Conservation (phyloP, 177 flowering plant species). For the Vitis hybrid region DNA sequence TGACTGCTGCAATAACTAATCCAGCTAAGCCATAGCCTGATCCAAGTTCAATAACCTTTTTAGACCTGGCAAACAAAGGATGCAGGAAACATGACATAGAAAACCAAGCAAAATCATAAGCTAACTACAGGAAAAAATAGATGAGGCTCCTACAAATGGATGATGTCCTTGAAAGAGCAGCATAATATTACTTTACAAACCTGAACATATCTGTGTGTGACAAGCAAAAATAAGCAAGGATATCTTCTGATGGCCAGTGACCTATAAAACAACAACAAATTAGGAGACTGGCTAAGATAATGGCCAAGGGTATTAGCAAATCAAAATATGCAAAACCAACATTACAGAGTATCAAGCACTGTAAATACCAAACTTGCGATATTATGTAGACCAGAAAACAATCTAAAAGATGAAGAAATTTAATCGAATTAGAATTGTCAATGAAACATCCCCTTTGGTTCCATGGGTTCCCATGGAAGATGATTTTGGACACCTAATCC, state of each 20-base stretch:
- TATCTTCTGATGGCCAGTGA: slow-evolving; percentile 96
- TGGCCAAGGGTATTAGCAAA: background rate
- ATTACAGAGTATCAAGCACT: background rate
- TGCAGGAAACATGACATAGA: slow-evolving; percentile 1
- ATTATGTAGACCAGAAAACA: no score
- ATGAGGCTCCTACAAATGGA: background rate
- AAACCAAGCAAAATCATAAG: slow-evolving; percentile 4
- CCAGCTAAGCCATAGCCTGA: slow-evolving; percentile 98
- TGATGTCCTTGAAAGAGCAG: background rate
- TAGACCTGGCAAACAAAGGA: slow-evolving; percentile 39
- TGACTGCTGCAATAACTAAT: slow-evolving; percentile 70
- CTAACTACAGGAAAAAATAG: background rate
- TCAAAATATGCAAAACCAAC: background rate
- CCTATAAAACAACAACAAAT: slow-evolving; percentile 33
- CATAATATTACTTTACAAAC: slow-evolving; percentile 29
- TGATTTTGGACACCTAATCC: no score
- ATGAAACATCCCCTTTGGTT: no score
- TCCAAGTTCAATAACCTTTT: slow-evolving; percentile 89
- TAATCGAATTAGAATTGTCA: no score
- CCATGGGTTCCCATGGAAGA: no score
- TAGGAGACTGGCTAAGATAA: background rate
- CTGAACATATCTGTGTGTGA: slow-evolving; percentile 72
- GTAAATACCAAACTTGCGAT: no score
- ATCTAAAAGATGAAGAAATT: no score
- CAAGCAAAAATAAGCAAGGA: slow-evolving; percentile 84